Evolutionary conservation across 257 asterid genomes (phyloP), one percentile per base, ranked within the genome.

Genomic region (Capsicum baccatum): DNA sequence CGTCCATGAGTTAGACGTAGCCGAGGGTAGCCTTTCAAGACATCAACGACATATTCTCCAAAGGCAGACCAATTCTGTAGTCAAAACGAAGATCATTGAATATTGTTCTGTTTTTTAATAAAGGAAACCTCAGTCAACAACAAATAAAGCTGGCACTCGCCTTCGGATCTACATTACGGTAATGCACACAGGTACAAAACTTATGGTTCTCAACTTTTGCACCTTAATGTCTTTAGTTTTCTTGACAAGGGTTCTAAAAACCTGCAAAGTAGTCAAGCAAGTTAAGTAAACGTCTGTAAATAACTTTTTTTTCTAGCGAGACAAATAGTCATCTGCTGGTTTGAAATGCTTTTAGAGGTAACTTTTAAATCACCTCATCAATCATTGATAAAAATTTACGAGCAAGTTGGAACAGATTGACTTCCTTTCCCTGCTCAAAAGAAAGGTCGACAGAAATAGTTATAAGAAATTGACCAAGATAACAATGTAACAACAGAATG

Each of bases 401-500:
- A 70, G 99, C 97, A 35, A 98, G 97, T 89, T 96, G 98, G 91
- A 96, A 96, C n/a, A 96, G 87, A 84, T 92, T 92, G 15, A 90
- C 92, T 86, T 88, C 98, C 90, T 92, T 90, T 37, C 92, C 97
- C 98, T 96, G 89, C 81, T 79, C 78, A 78, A 4, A 58, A 83
- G 44, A 79, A 73, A 48, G 55, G 67, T 17, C 42, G 13, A 13
- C 16, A 68, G 4, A 52, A 33, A 9, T 8, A 78, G 50, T 26
- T 26, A 48, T 57, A 54, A 73, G 63, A 42, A 16, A 50, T 2
- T 12, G 56, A 26, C 47, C 35, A 78, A 19, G 21, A 83, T 81
- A 59, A 47, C 9, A 39, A 78, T 13, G 60, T 66, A 19, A 60
- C 16, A 14, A 44, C 5, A 21, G 9, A 35, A 82, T 26, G 39